Evolutionary conservation across 768 basidiomycete genomes (phyloP), one percentile per base, ranked within the genome.

Genomic region (Ramaria sp.): DNA sequence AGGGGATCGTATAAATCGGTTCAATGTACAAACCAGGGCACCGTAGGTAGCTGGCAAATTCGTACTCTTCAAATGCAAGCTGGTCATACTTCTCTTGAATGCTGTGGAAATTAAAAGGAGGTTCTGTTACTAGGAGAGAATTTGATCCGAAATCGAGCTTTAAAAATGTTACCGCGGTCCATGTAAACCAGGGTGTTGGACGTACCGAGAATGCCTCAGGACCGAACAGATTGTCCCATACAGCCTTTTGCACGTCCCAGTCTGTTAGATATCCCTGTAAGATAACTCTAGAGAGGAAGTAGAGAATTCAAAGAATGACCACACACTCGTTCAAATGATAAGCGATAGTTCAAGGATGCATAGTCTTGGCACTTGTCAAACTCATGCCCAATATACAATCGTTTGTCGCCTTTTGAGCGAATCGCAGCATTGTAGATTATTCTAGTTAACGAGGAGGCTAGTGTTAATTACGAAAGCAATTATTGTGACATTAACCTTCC

Each of bases 41-140:
- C 30, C 92, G 80, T 65, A 80, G 76, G 68, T 89, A 92, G 48
- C 88, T 82, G 48, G 78, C 75, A 66, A 95, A 96, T 64, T 94
- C 93, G 72, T 93, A 98, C 71, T 97, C 92, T 68, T 97, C 94
- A 64, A 96, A 97, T 2, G 95, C 76, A 67, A 98, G 88, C 69
- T 97, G 91, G 67, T 98, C 94, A 64, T 94, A 93, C 34, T 89
- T 79, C 27, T 92, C 89, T 70, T 92, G 90, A 12, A 96, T 80
- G 65, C 91, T 92, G 24, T 91, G 88, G 9, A 94, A 73, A 71
- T 97, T 93, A 77, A 95, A 89, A 66, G 90, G 91, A 5, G 94
- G 92, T 70, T 97, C 94, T 5, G 95, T 96, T 56, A 97, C 79
- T 50, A 97, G 73, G 37, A 97, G 73, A 4, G 87, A 83, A 0